Conservation (phyloP, 345 rosid genomes). For the Bruguiera gymnorhiza region DNA sequence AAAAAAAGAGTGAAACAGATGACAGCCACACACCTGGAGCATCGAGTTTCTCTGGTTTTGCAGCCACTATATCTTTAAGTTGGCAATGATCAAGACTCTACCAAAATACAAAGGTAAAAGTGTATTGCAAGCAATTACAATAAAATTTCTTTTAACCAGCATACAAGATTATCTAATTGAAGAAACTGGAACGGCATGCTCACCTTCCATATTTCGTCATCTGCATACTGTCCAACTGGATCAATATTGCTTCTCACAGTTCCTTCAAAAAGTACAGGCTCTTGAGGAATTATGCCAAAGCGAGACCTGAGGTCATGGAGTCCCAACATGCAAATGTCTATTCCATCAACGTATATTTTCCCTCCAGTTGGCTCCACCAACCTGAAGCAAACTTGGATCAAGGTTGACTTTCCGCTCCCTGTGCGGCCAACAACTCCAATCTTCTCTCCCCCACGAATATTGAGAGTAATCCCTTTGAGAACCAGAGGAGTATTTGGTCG, state of each 20-base stretch:
- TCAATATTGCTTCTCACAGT: constrained; percentile 91
- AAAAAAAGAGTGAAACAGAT: not conserved
- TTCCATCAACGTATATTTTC: constrained; percentile 70
- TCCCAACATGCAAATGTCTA: constrained; percentile 64
- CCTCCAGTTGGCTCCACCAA: constrained; percentile 89
- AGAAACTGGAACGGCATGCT: constrained; percentile 8
- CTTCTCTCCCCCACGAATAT: constrained; percentile 83
- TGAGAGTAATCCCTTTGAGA: constrained; percentile 39
- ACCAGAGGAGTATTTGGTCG: constrained; percentile 26
- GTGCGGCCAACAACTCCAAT: constrained; percentile 92
- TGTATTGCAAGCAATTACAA: not conserved
- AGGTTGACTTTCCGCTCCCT: constrained; percentile 92
- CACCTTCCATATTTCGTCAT: constrained; percentile 94
- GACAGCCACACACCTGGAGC: constrained; percentile 45
- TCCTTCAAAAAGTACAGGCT: constrained; percentile 94
- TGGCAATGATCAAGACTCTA: constrained; percentile 93
- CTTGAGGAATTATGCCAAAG: constrained; percentile 95
- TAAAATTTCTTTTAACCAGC: not conserved
- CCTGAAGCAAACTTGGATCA: constrained; percentile 85
- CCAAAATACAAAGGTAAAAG: not conserved
- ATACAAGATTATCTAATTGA: not conserved
- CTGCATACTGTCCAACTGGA: constrained; percentile 70
- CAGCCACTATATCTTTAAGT: constrained; percentile 66
- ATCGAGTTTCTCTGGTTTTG: constrained; percentile 80
- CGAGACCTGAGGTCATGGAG: constrained; percentile 88